Conservation (phyloP, 306 rosid species). For the Sphenostylis stenocarpa region DNA sequence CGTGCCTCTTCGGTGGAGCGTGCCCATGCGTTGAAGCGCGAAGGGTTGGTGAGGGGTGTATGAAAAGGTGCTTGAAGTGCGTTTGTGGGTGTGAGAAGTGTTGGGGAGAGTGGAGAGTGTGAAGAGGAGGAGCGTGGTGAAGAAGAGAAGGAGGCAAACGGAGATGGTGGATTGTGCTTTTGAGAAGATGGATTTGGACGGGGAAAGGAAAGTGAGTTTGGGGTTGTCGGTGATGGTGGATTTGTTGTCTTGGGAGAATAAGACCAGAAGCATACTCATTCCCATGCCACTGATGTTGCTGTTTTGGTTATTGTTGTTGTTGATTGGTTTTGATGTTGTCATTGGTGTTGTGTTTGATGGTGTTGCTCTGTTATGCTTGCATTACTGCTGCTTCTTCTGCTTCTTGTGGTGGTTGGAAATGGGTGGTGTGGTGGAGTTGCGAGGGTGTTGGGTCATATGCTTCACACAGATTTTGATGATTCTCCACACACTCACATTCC, state of each 20-base stretch:
- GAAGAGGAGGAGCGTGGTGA: constrained; percentile 79
- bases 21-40: constrained; percentile 59
- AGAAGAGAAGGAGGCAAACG: constrained; percentile 68
- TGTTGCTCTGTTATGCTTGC: background rate
- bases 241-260: constrained; percentile 64
- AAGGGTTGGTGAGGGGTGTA: constrained; percentile 5
- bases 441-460: constrained; percentile 34
- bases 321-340: background rate
- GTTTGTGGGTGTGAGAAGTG: background rate
- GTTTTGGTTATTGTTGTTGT: background rate
- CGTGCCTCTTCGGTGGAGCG: constrained; percentile 68
- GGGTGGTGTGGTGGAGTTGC: background rate
- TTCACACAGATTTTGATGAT: constrained; percentile 14
- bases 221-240: constrained; percentile 35
- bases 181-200: constrained; percentile 34
- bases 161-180: constrained; percentile 81
- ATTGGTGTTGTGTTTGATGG: background rate
- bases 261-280: constrained; percentile 70
- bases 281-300: constrained; percentile 44
- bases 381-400: background rate
- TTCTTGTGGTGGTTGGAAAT: background rate
- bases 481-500: background rate
- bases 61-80: background rate
- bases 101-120: constrained; percentile 80
- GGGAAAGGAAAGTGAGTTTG: constrained; percentile 36